Conservation (phyloP, 352 stramenopile species). For the Globisporangium paddicum region DNA sequence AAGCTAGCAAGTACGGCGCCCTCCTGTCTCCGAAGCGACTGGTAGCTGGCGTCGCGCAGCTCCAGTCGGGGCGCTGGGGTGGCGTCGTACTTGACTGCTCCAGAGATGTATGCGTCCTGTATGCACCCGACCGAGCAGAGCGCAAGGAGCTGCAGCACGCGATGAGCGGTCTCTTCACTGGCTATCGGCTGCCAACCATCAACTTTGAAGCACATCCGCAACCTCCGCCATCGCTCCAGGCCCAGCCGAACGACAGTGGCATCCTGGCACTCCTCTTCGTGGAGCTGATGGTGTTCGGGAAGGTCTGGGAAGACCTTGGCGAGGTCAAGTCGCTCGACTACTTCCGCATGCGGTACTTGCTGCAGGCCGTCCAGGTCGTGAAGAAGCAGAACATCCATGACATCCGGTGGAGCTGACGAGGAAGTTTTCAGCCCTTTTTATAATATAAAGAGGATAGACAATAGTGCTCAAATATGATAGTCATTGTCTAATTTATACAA, state of each 20-base stretch:
- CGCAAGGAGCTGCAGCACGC: not conserved
- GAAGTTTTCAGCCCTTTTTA: no score
- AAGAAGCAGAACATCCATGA: not conserved
- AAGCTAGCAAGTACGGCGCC: not conserved
- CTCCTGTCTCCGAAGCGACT: not conserved
- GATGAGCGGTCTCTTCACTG: not conserved
- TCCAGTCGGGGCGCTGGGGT: not conserved
- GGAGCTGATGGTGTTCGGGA: not conserved
- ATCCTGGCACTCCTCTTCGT: conserved; percentile 11
- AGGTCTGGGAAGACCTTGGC: not conserved
- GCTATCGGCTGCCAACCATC: not conserved
- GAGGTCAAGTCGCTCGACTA: not conserved
- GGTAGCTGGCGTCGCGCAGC: not conserved
- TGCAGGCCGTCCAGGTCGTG: not conserved
- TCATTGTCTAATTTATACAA: no score
- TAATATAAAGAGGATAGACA: no score
- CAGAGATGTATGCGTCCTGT: not conserved
- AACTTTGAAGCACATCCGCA: not conserved
- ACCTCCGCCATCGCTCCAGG: not conserved
- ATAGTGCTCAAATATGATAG: no score
- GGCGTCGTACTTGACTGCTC: not conserved
- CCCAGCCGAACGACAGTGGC: not conserved
- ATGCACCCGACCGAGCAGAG: not conserved
- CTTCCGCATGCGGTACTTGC: not conserved
- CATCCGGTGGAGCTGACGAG: not conserved